Base-by-base conservation (phyloP, 805 yeast species). In the Candida nonsorbophila region DNA sequence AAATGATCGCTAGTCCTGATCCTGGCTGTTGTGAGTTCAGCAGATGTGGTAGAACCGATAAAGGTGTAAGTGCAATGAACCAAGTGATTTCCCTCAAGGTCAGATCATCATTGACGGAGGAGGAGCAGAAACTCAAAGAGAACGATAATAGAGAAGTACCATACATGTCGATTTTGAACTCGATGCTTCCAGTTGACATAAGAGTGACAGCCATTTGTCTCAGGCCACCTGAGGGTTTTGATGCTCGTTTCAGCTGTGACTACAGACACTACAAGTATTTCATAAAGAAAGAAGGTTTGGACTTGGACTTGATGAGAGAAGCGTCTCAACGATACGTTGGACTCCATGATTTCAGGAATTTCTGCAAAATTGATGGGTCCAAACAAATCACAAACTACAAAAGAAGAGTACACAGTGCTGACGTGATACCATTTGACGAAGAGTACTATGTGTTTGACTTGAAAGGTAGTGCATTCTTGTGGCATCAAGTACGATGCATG, bases 401-500 rank as follows among this genome's bases (percentile, higher is more conserved):
- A n/a, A 69, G 98, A 47, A 67, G 64, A 7, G 76, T 92, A 10
- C 45, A 70, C 22, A 55, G 63, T 28, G 66, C 86, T 0, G 51
- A 63, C 6, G 78, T 84, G 8, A 38, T 62, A 8, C 57, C 45
- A 13, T 41, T 49, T 7, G 42, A 51, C 31, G 62, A 64, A 18
- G 74, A 71, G 4, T 65, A 73, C 31, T 83, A 67, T 45, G 79
- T 78, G 33, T 77, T 90, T 51, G 87, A 86, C 49, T 59, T 92
- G 30, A 67, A 72, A 38, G 98, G 98, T 0, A 66, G 84, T 1
- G 98, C 97, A 6, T 92, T 92, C 44, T 58, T 92, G 32, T 92
- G 97, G 97, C 97, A 92, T 52, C 98, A 92, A 55, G 98, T 92
- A 12, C 72, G 98, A 34, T 87, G 95, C 42, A 92, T 92, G 92